Evolutionary conservation across 495 filamentous ascomycete species (phyloP).

Genomic region (Penicillium samsonianum): DNA sequence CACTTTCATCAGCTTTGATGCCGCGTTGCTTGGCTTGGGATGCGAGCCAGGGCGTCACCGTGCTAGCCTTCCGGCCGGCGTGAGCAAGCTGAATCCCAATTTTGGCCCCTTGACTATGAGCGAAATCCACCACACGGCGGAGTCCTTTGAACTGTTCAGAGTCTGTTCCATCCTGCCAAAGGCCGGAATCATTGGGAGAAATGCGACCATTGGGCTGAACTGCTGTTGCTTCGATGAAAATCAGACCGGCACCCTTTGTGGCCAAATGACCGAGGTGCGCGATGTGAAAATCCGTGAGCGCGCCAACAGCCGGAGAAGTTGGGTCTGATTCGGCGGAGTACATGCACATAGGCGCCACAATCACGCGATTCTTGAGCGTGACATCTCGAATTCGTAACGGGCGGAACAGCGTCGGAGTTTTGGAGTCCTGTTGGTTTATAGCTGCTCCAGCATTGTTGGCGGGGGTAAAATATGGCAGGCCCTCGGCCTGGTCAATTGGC

Average conservation of each 20-base stretch:
- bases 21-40: conserved; percentile 28
- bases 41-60: conserved; percentile 61
- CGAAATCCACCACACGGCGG: conserved; percentile 60
- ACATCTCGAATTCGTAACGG: conserved; percentile 66
- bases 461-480: conserved; percentile 60
- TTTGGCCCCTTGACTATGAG: conserved; percentile 63
- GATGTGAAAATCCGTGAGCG: conserved; percentile 70
- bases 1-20: conserved; percentile 51
- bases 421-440: conserved; percentile 37
- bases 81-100: conserved; percentile 73
- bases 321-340: conserved; percentile 59
- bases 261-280: conserved; percentile 63
- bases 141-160: conserved; percentile 63
- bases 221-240: conserved; percentile 68
- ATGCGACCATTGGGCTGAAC: conserved; percentile 71
- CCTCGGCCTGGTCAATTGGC: conserved; percentile 18
- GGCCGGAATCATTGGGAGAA: conserved; percentile 64
- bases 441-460: conserved; percentile 58
- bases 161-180: conserved; percentile 60
- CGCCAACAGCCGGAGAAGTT: conserved; percentile 51
- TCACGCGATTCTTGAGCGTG: conserved; percentile 73
- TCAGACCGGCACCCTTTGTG: conserved; percentile 62
- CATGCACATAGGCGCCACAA: conserved; percentile 59
- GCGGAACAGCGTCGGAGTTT: conserved; percentile 62
- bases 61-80: conserved; percentile 72